Evolutionary conservation across 768 basidiomycete species (phyloP), one percentile per base, ranked within the genome.

Genomic region (Phaffia australis): DNA sequence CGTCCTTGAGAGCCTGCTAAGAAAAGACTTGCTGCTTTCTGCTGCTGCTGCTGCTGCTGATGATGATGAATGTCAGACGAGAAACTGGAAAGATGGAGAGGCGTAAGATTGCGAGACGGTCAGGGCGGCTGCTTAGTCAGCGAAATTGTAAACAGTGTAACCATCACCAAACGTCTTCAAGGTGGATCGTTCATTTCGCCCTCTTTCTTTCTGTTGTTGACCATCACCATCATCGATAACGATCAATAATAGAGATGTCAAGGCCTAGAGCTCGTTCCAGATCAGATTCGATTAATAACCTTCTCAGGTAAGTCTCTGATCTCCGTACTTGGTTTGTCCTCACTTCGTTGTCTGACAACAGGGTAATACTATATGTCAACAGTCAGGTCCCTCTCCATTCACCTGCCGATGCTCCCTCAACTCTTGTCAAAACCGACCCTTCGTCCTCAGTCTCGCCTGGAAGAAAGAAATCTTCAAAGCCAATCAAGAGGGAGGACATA

Each of bases 401-500:
- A 54, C 16, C 52, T 54, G 9, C 29, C 52, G 52, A 54, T 54
- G 52, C 29, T 30, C 52, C 29, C 16, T 54, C n/a, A 15, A 23
- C n/a, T 23, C 4, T 23, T 15, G 9, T 15, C n/a, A 54, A 54
- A 54, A 15, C 5, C 52, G 16, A 15, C 16, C 5, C 52, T 30
- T 54, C 52, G 5, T 23, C 52, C 16, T 23, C 29, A 54, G 29
- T 5, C 4, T 23, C 52, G 9, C 16, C 52, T 23, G 5, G 29
- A 29, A 54, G 23, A 4, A 15, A 23, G 16, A 54, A 54, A 54
- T 23, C 4, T 9, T 54, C 52, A 23, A 29, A 54, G 4, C 29
- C 30, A 21, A n/a, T 30, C 11, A 63, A 69, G 50, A 21, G 23
- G 25, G 21, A 35, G 46, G 65, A 70, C 60, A 61, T 49, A 5